Percentiles rank a stretch among this genome's conserved stretches.
Evolutionary conservation across 2,329 filamentous ascomycete species (phyloP).

Genomic region (Nannizziopsis barbatae): DNA sequence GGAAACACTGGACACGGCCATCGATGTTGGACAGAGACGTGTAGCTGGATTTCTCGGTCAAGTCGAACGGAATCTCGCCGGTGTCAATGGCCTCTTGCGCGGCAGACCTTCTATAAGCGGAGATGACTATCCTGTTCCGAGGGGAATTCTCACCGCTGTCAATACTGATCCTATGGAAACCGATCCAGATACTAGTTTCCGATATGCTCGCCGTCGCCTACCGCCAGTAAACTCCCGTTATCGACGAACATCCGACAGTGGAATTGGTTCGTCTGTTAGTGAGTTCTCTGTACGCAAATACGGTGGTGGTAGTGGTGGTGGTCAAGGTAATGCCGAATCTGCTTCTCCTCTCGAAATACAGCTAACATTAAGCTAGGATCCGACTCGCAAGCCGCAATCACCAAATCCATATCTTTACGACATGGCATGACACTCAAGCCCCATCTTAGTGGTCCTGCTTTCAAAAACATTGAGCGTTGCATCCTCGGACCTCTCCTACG

Average conservation of each 20-base stretch:
- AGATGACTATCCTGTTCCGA: conserved; percentile 50
- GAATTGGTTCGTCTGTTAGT: conserved; percentile 69
- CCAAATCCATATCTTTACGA: conserved; percentile 45
- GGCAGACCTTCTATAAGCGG: conserved; percentile 40
- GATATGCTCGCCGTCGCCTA: conserved; percentile 43
- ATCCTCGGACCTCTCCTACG: conserved; percentile 67
- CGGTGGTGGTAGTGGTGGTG: conserved; percentile 26
- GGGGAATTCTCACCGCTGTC: conserved; percentile 47
- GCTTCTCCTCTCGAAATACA: background rate
- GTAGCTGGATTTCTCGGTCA: conserved; percentile 55
- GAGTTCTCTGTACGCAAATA: conserved; percentile 43
- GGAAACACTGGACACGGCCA: conserved; percentile 53
- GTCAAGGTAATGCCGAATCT: conserved; percentile 13
- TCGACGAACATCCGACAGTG: conserved; percentile 57
- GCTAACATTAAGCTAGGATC: too few species aligned
- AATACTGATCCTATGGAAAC: conserved; percentile 29
- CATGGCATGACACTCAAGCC: conserved; percentile 40
- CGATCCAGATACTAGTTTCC: conserved; percentile 22
- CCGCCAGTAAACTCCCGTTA: conserved; percentile 44
- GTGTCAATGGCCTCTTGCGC: conserved; percentile 31
- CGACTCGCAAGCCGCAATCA: conserved; percentile 42
- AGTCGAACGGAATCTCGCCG: conserved; percentile 52
- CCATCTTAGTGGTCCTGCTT: conserved; percentile 58
- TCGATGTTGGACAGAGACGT: conserved; percentile 58
- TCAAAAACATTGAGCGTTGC: conserved; percentile 67